Percentiles rank a stretch among this genome's conserved stretches.
These are phyloP conservation scores for Cadophora sp. DNA, from an alignment of 2,329 filamentous ascomycete genomes.

Conservation along the genomic window DNA sequence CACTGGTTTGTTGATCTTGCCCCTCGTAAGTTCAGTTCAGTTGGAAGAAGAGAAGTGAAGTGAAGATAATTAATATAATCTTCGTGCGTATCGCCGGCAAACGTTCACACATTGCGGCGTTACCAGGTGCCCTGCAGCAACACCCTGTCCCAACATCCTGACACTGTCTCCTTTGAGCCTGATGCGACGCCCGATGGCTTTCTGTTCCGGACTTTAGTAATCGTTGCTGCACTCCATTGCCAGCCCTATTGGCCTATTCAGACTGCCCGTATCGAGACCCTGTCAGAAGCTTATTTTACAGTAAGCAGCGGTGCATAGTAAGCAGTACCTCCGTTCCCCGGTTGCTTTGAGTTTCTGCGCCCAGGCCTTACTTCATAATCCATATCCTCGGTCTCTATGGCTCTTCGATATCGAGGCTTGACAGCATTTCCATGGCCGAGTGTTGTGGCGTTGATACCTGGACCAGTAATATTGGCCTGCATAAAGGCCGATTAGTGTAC, in stretches of 20 bases:
- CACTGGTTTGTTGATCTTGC: neutral
- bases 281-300: conserved; percentile 7
- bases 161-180: neutral
- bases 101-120: conserved; percentile 1
- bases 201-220: conserved; percentile 3
- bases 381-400: conserved; percentile 4
- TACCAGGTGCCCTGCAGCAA: conserved; percentile 6
- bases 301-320: conserved; percentile 12
- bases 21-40: neutral
- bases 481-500: conserved; percentile 16
- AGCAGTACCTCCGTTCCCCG: neutral
- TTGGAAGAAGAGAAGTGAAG: neutral
- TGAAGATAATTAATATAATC: neutral
- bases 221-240: neutral
- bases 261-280: conserved; percentile 1
- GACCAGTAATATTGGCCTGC: neutral
- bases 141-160: neutral
- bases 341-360: neutral
- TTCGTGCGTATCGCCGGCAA: neutral
- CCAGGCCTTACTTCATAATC: neutral
- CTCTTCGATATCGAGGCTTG: neutral
- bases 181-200: neutral
- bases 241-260: conserved; percentile 2
- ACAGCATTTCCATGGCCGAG: neutral
- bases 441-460: conserved; percentile 5